phyloP scores from a whole-genome alignment of 73 alveolate species.

The Paramecium caudatum region DNA sequence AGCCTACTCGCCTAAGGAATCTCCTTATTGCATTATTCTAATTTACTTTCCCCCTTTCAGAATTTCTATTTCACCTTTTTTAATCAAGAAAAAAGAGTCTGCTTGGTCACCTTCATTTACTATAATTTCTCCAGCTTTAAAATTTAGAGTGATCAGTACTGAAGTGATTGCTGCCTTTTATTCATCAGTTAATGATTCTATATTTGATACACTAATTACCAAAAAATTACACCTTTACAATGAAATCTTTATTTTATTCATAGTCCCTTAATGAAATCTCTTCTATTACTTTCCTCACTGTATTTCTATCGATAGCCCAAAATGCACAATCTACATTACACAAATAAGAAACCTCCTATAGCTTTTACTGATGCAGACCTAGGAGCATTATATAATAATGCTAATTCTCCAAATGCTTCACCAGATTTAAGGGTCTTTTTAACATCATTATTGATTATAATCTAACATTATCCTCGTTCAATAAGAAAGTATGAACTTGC shows the following conservation, averaged over 20 bases:
- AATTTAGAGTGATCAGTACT: conserved; percentile 66
- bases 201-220: background rate
- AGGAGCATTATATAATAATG: conserved; percentile 84
- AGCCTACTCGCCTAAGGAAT: conserved; percentile 82
- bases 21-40: conserved; percentile 75
- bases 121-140: conserved; percentile 73
- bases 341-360: conserved; percentile 41
- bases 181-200: conserved; percentile 71
- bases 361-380: conserved; percentile 86
- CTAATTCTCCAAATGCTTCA: conserved; percentile 89
- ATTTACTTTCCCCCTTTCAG: conserved; percentile 68
- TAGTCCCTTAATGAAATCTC: conserved; percentile 68
- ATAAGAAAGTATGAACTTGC: conserved; percentile 88
- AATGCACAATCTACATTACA: conserved; percentile 73
- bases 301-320: conserved; percentile 90
- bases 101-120: conserved; percentile 81
- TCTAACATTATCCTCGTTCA: conserved; percentile 85
- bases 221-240: conserved; percentile 66
- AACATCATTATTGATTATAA: conserved; percentile 78
- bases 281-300: conserved; percentile 83
- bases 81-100: conserved; percentile 79
- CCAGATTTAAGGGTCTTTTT: conserved; percentile 77
- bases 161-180: conserved; percentile 70
- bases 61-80: conserved; percentile 76
- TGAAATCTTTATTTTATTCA: conserved; percentile 70